These are phyloP conservation scores for Dothideomycetidae sp. DNA, from an alignment of 2,329 filamentous ascomycete genomes.

Conservation along the genomic window DNA sequence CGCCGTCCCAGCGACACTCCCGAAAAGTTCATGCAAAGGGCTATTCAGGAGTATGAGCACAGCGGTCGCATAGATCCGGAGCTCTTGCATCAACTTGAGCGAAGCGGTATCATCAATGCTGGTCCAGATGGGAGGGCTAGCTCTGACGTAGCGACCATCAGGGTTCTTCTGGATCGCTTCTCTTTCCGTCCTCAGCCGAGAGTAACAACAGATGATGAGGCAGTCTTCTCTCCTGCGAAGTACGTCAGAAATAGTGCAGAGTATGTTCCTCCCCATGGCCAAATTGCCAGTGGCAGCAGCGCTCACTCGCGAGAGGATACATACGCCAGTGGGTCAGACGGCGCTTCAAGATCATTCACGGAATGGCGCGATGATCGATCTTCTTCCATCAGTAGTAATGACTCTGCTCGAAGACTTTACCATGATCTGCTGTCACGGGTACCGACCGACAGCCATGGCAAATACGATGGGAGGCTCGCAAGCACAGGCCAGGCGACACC, in stretches of 20 bases:
- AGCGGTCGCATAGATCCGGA: constrained; percentile 20
- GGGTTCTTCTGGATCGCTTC: constrained; percentile 23
- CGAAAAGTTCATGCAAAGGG: constrained; percentile 10
- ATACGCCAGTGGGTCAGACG: no score
- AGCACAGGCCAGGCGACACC: constrained; percentile 7
- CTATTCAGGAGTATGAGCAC: constrained; percentile 19
- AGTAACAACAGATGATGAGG: constrained; percentile 5
- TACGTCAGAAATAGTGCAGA: background rate
- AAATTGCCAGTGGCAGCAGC: background rate
- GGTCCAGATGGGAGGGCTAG: constrained; percentile 10
- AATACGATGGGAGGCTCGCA: no score
- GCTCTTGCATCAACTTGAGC: constrained; percentile 21
- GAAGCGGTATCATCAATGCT: constrained; percentile 18
- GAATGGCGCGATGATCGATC: background rate
- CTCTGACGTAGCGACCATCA: constrained; percentile 22
- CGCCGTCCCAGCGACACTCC: constrained; percentile 1
- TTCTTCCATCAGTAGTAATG: background rate
- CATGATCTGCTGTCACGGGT: no score
- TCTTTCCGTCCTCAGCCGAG: constrained; percentile 2
- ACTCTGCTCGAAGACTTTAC: no score
- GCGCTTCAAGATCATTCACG: background rate
- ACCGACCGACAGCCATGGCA: no score
- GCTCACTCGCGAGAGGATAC: background rate
- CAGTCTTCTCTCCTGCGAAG: constrained; percentile 2
- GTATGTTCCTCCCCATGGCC: no score